Evolutionary conservation across 73 alveolate species (phyloP).

Genomic region (Halteria grandinella): DNA sequence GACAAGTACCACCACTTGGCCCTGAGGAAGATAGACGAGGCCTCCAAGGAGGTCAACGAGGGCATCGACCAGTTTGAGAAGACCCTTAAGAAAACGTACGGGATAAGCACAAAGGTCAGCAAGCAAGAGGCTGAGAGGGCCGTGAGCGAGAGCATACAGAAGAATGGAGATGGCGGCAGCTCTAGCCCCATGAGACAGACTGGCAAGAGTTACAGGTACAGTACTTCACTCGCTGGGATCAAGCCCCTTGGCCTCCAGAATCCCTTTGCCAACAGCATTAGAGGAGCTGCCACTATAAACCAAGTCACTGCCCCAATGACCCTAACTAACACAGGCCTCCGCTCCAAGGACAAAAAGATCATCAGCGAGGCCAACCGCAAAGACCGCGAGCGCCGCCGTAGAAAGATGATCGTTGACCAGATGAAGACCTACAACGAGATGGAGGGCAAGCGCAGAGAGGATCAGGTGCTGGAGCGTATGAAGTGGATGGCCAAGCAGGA

Average conservation of each 20-base stretch:
- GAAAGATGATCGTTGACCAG: slow-evolving; percentile 93
- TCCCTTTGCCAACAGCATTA: no score
- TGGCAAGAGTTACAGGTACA: no score
- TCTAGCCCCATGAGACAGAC: no score
- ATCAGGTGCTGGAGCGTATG: slow-evolving; percentile 79
- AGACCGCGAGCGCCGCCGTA: slow-evolving; percentile 93
- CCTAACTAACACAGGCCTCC: slow-evolving; percentile 53
- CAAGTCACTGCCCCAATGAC: no score
- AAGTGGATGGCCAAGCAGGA: slow-evolving; percentile 91
- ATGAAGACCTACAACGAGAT: slow-evolving; percentile 88
- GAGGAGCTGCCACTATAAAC: no score
- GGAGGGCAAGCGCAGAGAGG: slow-evolving; percentile 93
- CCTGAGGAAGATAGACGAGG: slow-evolving; percentile 74
- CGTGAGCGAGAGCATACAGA: slow-evolving; percentile 16
- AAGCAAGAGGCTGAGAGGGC: slow-evolving; percentile 49
- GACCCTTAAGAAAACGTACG: slow-evolving; percentile 74
- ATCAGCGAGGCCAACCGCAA: slow-evolving; percentile 83
- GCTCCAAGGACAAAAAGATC: slow-evolving; percentile 75
- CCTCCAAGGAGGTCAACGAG: slow-evolving; percentile 77
- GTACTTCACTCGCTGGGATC: no score
- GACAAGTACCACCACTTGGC: slow-evolving; percentile 80
- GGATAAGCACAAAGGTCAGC: slow-evolving; percentile 58
- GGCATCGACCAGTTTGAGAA: slow-evolving; percentile 91
- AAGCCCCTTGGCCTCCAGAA: no score
- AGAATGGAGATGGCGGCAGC: no score